phyloP scores from a whole-genome alignment of 345 rosid species.

The Lepidium sativum region DNA sequence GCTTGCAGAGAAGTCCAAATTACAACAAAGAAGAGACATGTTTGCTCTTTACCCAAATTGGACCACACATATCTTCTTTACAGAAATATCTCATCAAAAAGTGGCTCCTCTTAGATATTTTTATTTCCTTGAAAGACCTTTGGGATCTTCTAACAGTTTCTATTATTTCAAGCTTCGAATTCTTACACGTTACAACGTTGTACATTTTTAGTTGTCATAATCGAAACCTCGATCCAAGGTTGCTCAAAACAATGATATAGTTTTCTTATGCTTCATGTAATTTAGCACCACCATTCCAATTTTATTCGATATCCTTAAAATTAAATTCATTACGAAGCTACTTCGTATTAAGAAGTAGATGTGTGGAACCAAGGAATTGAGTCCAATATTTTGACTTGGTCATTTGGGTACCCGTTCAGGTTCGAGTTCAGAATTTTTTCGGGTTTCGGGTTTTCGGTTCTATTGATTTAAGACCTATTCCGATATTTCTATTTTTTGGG shows the following conservation, averaged over 20 bases:
- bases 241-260: not conserved
- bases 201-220: not conserved
- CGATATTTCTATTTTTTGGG: no score
- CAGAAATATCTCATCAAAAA: conserved; percentile 2
- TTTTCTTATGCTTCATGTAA: not conserved
- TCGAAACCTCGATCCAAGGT: not conserved
- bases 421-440: no score
- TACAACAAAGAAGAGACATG: conserved; percentile 13
- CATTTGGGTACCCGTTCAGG: no score
- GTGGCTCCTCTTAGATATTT: not conserved
- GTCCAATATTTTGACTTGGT: no score
- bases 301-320: not conserved
- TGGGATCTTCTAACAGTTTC: not conserved
- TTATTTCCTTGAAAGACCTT: not conserved
- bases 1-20: conserved; percentile 22
- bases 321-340: not conserved
- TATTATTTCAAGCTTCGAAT: not conserved
- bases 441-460: no score
- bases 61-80: conserved; percentile 17
- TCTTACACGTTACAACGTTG: not conserved
- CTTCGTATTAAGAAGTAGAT: not conserved
- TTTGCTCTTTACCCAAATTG: conserved; percentile 23
- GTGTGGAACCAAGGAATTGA: not conserved
- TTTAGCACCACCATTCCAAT: not conserved
- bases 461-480: no score